phyloP scores from a whole-genome alignment of 805 yeast species.

The Cyberlindnera nakhonratchasimensis region DNA sequence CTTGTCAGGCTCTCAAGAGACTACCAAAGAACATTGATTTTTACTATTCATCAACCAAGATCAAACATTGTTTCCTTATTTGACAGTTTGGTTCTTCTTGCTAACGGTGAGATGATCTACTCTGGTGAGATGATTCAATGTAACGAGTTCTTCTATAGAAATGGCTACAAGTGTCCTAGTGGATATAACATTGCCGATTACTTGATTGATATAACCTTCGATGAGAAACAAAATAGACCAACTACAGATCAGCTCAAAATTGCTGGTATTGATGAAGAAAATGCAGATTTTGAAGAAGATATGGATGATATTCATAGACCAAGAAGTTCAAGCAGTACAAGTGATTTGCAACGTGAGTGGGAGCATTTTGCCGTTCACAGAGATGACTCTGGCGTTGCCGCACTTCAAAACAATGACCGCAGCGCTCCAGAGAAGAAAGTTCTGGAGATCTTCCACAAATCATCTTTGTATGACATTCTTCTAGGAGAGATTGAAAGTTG shows the following conservation, averaged over 20 bases:
- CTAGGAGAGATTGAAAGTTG: constrained; percentile 31
- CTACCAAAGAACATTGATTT: constrained; percentile 81
- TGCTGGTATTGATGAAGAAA: constrained; percentile 31
- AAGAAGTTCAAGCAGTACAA: constrained; percentile 28
- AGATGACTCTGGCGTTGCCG: constrained; percentile 46
- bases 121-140: constrained; percentile 82
- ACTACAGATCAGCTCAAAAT: constrained; percentile 12
- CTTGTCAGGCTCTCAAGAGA: constrained; percentile 75
- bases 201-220: constrained; percentile 85
- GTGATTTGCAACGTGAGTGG: constrained; percentile 77
- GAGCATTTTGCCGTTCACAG: constrained; percentile 80
- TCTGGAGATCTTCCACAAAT: constrained; percentile 32
- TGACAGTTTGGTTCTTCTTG: constrained; percentile 74
- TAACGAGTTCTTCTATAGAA: constrained; percentile 65
- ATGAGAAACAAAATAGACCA: constrained; percentile 28
- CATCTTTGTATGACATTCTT: constrained; percentile 31
- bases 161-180: constrained; percentile 79
- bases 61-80: constrained; percentile 91
- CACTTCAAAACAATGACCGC: constrained; percentile 10
- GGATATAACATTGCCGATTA: constrained; percentile 95
- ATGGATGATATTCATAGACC: constrained; percentile 31
- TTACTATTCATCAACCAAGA: constrained; percentile 96
- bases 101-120: constrained; percentile 82
- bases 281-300: constrained; percentile 26
- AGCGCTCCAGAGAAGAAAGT: constrained; percentile 14